Conservation (phyloP, 768 basidiomycete genomes). For the Flagelloscypha sp. region DNA sequence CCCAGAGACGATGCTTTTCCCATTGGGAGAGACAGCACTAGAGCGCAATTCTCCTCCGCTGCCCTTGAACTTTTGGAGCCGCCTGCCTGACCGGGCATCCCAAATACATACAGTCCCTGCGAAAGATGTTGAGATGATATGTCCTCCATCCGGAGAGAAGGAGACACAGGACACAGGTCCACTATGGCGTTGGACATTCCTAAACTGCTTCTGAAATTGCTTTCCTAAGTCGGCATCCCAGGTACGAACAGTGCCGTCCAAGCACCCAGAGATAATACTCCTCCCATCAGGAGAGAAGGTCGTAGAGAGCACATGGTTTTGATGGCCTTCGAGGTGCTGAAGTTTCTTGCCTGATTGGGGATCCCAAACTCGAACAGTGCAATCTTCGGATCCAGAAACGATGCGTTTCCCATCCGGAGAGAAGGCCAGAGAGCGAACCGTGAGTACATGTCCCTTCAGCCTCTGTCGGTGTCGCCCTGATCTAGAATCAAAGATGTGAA, state of each 20-base stretch:
- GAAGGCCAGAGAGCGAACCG: no score
- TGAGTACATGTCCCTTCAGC: no score
- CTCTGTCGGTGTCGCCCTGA: conserved; percentile 4
- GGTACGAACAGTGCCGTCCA: conserved; percentile 6
- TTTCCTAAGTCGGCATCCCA: no score
- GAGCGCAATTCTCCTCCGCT: not conserved
- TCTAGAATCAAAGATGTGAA: no score
- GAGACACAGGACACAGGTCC: conserved; percentile 21
- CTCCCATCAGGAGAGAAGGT: conserved; percentile 4
- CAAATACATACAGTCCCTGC: conserved; percentile 3
- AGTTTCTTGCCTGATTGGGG: not conserved
- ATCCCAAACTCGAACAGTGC: not conserved
- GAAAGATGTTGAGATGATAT: conserved; percentile 1
- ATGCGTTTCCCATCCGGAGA: not conserved
- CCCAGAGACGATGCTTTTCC: not conserved
- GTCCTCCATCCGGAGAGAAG: conserved; percentile 31
- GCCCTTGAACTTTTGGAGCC: not conserved
- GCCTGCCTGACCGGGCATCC: conserved; percentile 1
- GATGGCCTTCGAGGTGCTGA: not conserved
- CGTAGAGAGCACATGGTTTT: not conserved
- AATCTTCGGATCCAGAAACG: not conserved
- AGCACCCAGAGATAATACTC: conserved; percentile 1
- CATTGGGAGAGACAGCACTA: not conserved
- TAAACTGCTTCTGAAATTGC: no score
- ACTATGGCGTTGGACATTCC: conserved; percentile 1